Base-by-base conservation (phyloP, 495 filamentous ascomycete genomes). In the Jackrogersella multiformis region DNA sequence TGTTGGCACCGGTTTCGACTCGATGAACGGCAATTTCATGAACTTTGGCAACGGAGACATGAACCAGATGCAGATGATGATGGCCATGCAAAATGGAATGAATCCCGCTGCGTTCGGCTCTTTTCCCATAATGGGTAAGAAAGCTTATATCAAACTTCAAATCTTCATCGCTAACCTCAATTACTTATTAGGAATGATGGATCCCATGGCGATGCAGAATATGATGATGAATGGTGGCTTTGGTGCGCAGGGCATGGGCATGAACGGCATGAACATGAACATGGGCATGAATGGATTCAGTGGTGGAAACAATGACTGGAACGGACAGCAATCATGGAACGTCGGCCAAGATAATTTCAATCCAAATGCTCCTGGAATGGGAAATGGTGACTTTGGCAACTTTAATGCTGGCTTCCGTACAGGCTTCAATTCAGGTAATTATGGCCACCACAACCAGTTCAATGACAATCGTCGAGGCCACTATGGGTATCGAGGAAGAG, bases 201-300 rank as follows among this genome's bases (percentile, higher is more conserved):
- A 93, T 83, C 91, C 90, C 70, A 94, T 94, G 90, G 82, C 83
- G 80, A 91, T 92, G 86, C 91, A 95, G 79, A 89, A 86, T 77
- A 94, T 96, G 90, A 92, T 91, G 85, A 85, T 86, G 83, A 85
- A 79, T 74, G 89, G 90, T 78, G 91, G 90, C 61, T 94, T 88
- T 80, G 89, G 89, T 72, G 83, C 85, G 74, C 85, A 86, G 76
- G 89, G 88, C 82, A 93, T 93, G 90, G 91, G 89, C 85, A 94
- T 94, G 90, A 89, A 88, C 86, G 89, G 89, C 82, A 93, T 93
- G 91, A 91, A 88, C 82, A 91, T 89, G 86, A 91, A 89, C 78
- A 93, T 95, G 91, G 88, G 88, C 71, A 89, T 89, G 87, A 90
- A 89, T 80, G 91, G 89, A 69, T 94, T 87, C 84, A 87, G 88